Conservation (phyloP, 2,329 filamentous ascomycete species). For the Xylariales sp. region DNA sequence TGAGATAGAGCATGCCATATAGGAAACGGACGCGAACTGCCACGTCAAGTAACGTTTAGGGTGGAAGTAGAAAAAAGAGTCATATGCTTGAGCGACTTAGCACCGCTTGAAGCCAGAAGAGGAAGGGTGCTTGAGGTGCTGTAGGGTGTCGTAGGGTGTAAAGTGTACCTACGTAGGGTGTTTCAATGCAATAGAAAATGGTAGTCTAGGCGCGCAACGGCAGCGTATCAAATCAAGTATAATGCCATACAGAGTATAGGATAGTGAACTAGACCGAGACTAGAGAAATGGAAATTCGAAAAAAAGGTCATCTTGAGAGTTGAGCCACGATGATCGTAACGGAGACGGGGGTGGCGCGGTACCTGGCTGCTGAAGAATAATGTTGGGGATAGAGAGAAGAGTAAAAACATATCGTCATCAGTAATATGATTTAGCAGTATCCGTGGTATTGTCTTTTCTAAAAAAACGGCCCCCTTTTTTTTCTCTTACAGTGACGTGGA, state of each 20-base stretch:
- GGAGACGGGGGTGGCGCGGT: slow-evolving; percentile 26
- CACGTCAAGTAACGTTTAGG: slow-evolving; percentile 29
- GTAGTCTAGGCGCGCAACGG: neutral
- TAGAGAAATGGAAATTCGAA: slow-evolving; percentile 30
- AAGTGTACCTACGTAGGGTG: neutral
- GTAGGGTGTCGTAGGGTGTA: slow-evolving; percentile 17
- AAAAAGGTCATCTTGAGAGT: slow-evolving; percentile 12
- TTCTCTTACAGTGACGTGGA: neutral
- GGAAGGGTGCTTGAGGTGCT: neutral
- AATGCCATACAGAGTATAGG: slow-evolving; percentile 11
- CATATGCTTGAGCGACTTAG: slow-evolving; percentile 14
- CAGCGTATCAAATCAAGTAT: slow-evolving; percentile 8
- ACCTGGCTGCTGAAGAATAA: neutral
- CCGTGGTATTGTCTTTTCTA: too few species aligned
- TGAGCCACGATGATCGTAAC: slow-evolving; percentile 5
- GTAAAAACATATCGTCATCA: neutral
- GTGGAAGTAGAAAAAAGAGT: slow-evolving; percentile 34
- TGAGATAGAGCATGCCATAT: neutral
- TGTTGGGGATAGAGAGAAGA: neutral
- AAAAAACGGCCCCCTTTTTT: too few species aligned
- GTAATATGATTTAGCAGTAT: neutral
- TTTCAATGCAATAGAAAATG: slow-evolving; percentile 5
- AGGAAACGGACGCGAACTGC: slow-evolving; percentile 17
- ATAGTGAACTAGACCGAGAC: neutral
- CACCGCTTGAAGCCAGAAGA: slow-evolving; percentile 11